These are phyloP conservation scores for Wickerhamomyces mucosus DNA, from an alignment of 805 yeast species.

Conservation along the genomic window DNA sequence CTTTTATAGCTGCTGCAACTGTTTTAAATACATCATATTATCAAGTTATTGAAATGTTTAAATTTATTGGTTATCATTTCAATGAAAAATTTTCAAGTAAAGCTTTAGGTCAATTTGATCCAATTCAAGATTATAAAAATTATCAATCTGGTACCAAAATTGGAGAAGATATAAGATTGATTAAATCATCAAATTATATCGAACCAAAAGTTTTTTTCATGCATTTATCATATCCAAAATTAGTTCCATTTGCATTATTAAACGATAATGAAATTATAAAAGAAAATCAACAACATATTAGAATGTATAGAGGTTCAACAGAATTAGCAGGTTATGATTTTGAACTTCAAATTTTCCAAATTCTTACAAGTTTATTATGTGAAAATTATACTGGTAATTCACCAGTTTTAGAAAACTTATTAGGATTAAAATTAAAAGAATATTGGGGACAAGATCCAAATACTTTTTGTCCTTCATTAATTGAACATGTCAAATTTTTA, in stretches of 20 bases:
- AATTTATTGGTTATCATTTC: conserved; percentile 27
- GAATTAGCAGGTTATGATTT: conserved; percentile 25
- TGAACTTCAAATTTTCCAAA: conserved; percentile 31
- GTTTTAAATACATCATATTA: conserved; percentile 35
- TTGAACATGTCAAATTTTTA: conserved; percentile 27
- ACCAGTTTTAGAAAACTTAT: conserved; percentile 13
- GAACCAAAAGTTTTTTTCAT: conserved; percentile 30
- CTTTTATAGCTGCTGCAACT: conserved; percentile 54
- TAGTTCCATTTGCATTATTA: conserved; percentile 23
- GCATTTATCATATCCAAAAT: conserved; percentile 55
- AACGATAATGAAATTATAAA: conserved; percentile 20
- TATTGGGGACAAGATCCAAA: conserved; percentile 20
- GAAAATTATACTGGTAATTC: conserved; percentile 16
- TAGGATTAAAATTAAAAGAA: conserved; percentile 22
- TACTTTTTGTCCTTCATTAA: conserved; percentile 22
- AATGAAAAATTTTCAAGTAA: conserved; percentile 22
- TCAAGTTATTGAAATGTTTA: conserved; percentile 31
- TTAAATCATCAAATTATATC: conserved; percentile 7
- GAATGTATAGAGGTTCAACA: conserved; percentile 23
- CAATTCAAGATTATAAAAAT: conserved; percentile 20
- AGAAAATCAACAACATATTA: conserved; percentile 18
- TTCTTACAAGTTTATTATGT: conserved; percentile 29
- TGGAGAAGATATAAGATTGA: conserved; percentile 10
- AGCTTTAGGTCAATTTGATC: conserved; percentile 36
- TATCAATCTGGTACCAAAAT: conserved; percentile 11